Evolutionary conservation across 83 land plant genomes (phyloP), one percentile per base, ranked within the genome.

Genomic region (Thuja plicata): DNA sequence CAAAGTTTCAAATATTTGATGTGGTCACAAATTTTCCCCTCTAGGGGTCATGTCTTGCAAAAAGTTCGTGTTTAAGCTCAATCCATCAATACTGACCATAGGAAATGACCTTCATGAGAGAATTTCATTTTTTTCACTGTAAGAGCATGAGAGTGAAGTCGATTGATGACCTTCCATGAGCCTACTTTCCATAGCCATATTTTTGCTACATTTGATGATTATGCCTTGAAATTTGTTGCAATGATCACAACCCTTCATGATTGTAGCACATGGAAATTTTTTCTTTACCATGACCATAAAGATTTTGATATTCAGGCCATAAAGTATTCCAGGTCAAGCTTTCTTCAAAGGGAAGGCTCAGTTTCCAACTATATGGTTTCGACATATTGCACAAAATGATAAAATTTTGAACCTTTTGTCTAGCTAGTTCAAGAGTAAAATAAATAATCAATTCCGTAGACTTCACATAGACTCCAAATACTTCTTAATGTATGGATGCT

Each of bases 251-350:
- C n/a, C 99, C 99, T 46, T 85, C 91, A 78, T 95, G 94, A 90
- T 95, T 90, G 91, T 95, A 91, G 89, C 99, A 96, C 88, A 98
- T 85, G 27, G 98, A 92, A 90, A 95, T 97, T 34, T 97, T 90
- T 91, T 98, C 99, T 93, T 97, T 98, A 12, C 99, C 99, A 93
- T 98, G 99, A 73, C 99, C 99, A 92, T 98, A 98, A 62, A 98
- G 96, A 83, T 98, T 98, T 89, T 98, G 99, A 3, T 98, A 90
- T 86, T 98, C 99, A 86, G 99, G 99, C 99, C 99, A 98, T 40
- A 98, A 91, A 87, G 99, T 98, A 90, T 98, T 94, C 93, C 97
- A 98, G 34, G 96, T 96, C 80, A 98, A 89, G 87, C 97, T 97
- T 74, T 98, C 99, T 90, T 98, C 99, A 78, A 97, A 86, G 1